Evolutionary conservation across 768 basidiomycete genomes (phyloP).

Genomic region (Lactarius trivialis): DNA sequence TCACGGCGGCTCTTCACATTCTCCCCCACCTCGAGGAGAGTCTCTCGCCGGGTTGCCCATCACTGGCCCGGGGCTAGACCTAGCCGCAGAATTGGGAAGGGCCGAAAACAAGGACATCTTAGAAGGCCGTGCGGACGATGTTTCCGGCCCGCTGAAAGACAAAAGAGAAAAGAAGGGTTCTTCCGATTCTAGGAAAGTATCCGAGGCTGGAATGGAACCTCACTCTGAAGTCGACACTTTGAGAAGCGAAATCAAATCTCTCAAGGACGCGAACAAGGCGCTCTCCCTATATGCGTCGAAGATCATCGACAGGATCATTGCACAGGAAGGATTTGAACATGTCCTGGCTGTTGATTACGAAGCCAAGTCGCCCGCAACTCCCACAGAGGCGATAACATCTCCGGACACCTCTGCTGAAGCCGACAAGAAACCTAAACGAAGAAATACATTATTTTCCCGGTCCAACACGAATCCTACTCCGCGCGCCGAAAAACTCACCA

Average conservation of each 20-base stretch:
- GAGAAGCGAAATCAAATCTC: slow-evolving; percentile 78
- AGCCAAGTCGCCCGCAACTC: slow-evolving; percentile 43
- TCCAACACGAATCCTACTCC: slow-evolving; percentile 33
- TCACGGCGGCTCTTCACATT: slow-evolving; percentile 46
- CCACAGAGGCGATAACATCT: slow-evolving; percentile 36
- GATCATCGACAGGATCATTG: slow-evolving; percentile 95
- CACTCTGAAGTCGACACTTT: slow-evolving; percentile 63
- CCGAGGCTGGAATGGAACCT: slow-evolving; percentile 38
- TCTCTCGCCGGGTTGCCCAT: slow-evolving; percentile 82
- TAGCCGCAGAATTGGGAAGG: slow-evolving; percentile 86
- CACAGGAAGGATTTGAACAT: slow-evolving; percentile 95
- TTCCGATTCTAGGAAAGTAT: slow-evolving; percentile 29
- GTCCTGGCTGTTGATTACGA: slow-evolving; percentile 92
- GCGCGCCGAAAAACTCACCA: slow-evolving; percentile 30
- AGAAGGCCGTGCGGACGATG: slow-evolving; percentile 47
- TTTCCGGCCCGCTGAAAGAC: slow-evolving; percentile 39
- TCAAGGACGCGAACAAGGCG: slow-evolving; percentile 95
- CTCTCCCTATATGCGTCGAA: slow-evolving; percentile 93
- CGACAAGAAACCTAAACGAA: slow-evolving; percentile 47
- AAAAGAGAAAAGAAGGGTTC: slow-evolving; percentile 38
- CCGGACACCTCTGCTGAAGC: slow-evolving; percentile 28
- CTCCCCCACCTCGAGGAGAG: slow-evolving; percentile 56
- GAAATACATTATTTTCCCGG: slow-evolving; percentile 49
- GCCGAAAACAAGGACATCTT: slow-evolving; percentile 85
- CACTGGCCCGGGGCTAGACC: slow-evolving; percentile 82